A percentile compares a stretch with the other conserved stretches of the same genome.
phyloP scores from a whole-genome alignment of 495 filamentous ascomycete genomes.

The Penicillium bialowiezense region DNA sequence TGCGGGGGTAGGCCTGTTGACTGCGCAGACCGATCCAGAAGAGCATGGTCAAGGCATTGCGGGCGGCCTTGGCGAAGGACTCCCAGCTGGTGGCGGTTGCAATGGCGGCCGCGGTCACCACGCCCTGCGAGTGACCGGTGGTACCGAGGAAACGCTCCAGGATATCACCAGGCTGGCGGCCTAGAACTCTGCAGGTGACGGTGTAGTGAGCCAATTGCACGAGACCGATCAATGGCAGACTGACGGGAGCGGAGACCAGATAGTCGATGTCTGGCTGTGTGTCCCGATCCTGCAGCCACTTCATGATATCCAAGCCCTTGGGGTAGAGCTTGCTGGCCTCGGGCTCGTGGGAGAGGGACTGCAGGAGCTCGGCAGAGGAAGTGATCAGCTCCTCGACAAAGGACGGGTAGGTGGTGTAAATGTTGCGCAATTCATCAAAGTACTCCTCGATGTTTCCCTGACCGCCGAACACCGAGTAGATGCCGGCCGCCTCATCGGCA shows the following conservation, averaged over 20 bases:
- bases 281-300: constrained; percentile 85
- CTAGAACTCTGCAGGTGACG: constrained; percentile 86
- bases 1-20: constrained; percentile 94
- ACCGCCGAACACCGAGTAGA: constrained; percentile 96
- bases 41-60: constrained; percentile 81
- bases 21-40: constrained; percentile 99
- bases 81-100: constrained; percentile 87
- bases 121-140: constrained; percentile 95
- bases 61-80: constrained; percentile 73
- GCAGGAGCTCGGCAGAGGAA: constrained; percentile 76
- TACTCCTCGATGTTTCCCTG: constrained; percentile 99
- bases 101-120: constrained; percentile 90
- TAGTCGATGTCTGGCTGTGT: constrained; percentile 93
- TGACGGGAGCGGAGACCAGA: constrained; percentile 93
- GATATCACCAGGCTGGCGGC: constrained; percentile 80
- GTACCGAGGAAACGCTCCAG: constrained; percentile 78
- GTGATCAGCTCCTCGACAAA: constrained; percentile 83
- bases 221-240: constrained; percentile 92
- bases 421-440: constrained; percentile 91
- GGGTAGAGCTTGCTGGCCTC: constrained; percentile 91
- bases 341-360: constrained; percentile 77
- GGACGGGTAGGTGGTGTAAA: constrained; percentile 85
- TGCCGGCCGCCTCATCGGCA: constrained; percentile 67
- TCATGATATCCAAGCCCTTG: constrained; percentile 90
- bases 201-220: constrained; percentile 93